Percentiles rank a stretch among this genome's conserved stretches.
phyloP scores from a whole-genome alignment of 2,329 filamentous ascomycete genomes.

The Calonectria fujianensis region DNA sequence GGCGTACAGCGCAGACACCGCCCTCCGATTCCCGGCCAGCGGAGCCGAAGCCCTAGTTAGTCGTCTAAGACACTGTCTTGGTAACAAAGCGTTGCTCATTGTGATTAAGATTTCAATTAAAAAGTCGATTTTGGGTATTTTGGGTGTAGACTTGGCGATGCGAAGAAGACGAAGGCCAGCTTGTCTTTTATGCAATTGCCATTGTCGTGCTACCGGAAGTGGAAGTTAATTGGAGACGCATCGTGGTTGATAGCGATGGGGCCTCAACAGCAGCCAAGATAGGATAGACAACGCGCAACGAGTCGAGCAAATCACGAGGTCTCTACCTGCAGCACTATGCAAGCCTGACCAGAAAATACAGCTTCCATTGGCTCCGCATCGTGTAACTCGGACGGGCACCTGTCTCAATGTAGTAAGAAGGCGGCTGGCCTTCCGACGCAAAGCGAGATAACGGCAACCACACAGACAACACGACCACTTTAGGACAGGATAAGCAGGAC shows the following conservation, averaged over 20 bases:
- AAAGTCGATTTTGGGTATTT: not conserved
- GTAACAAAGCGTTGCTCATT: not conserved
- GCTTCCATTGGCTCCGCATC: not conserved
- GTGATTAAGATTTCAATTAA: not conserved
- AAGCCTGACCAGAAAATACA: not conserved
- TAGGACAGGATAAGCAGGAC: not conserved
- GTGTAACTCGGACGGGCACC: not conserved
- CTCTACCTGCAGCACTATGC: not conserved
- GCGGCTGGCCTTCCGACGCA: constrained; percentile 11
- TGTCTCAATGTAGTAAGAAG: constrained; percentile 9
- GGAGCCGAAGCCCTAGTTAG: not conserved
- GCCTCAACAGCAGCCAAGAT: not conserved
- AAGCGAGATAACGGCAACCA: constrained; percentile 25
- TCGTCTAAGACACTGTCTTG: not conserved
- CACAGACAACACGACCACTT: not conserved
- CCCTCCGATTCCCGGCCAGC: not conserved
- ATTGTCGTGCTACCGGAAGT: constrained; percentile 1
- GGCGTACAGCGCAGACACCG: constrained; percentile 15
- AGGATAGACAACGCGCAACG: not conserved
- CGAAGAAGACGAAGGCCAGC: not conserved
- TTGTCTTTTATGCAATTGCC: constrained; percentile 19
- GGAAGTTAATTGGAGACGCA: constrained; percentile 32
- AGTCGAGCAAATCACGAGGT: not conserved
- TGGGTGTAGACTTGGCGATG: not conserved
- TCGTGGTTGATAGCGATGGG: constrained; percentile 1